Percentiles rank a stretch among this genome's conserved stretches.
phyloP scores from a whole-genome alignment of 2,329 filamentous ascomycete genomes.

The Pezizomycotina sp. region DNA sequence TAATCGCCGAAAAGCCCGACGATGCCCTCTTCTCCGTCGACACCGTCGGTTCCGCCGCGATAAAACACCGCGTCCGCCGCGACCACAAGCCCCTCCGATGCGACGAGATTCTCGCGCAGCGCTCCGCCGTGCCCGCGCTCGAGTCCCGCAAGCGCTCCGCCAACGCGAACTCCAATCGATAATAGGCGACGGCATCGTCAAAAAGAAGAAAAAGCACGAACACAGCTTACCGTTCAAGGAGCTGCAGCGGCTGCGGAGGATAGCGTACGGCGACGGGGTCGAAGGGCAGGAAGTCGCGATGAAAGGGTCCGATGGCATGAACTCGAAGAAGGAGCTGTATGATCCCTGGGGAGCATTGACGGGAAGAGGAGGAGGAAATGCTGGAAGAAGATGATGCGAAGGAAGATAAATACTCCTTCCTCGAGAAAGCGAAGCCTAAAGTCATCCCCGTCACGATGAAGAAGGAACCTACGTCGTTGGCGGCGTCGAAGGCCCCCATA shows the following conservation, averaged over 20 bases:
- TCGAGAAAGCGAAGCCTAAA: slow-evolving; percentile 48
- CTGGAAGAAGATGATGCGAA: slow-evolving; percentile 25
- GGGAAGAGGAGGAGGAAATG: slow-evolving; percentile 23
- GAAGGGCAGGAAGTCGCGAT: slow-evolving; percentile 33
- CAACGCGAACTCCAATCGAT: slow-evolving; percentile 37
- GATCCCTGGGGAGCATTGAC: slow-evolving; percentile 59
- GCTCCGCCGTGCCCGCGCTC: slow-evolving; percentile 67
- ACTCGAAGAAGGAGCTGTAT: slow-evolving; percentile 43
- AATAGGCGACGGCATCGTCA: slow-evolving; percentile 46
- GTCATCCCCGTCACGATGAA: slow-evolving; percentile 61
- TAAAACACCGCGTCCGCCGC: slow-evolving; percentile 49
- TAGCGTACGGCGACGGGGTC: slow-evolving; percentile 60
- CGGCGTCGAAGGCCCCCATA: slow-evolving; percentile 55
- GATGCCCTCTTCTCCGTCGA: slow-evolving; percentile 77
- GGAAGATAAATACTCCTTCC: slow-evolving; percentile 42
- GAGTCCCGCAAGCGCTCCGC: slow-evolving; percentile 54
- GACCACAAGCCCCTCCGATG: slow-evolving; percentile 64
- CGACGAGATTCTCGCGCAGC: slow-evolving; percentile 76
- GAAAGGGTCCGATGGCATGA: slow-evolving; percentile 29
- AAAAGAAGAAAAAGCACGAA: slow-evolving; percentile 57
- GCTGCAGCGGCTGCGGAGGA: slow-evolving; percentile 55
- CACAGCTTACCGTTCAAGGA: slow-evolving; percentile 77
- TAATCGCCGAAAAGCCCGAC: slow-evolving; percentile 67
- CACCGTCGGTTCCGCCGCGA: slow-evolving; percentile 49
- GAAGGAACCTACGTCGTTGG: slow-evolving; percentile 60